Conservation (phyloP, 768 basidiomycete species). For the Auricularia cornea region DNA sequence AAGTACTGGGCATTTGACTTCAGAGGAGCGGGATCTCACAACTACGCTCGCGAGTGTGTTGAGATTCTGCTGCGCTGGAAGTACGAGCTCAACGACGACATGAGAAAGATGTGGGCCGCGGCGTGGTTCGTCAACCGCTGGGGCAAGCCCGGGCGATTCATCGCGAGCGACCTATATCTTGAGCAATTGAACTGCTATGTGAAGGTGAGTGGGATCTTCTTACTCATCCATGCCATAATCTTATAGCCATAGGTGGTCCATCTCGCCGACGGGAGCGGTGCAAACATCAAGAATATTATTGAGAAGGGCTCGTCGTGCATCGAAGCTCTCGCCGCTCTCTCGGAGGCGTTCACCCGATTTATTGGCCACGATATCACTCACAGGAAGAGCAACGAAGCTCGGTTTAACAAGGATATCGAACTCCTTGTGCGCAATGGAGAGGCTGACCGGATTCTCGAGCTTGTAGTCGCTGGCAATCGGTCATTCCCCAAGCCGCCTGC, state of each 20-base stretch:
- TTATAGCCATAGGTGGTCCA: constrained; percentile 14
- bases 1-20: constrained; percentile 21
- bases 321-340: constrained; percentile 18
- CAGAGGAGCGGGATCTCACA: constrained; percentile 24
- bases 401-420: constrained; percentile 16
- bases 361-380: neutral
- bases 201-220: constrained; percentile 13
- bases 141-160: constrained; percentile 18
- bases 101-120: constrained; percentile 14
- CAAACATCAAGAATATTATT: constrained; percentile 19
- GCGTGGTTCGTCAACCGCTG: constrained; percentile 24
- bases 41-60: constrained; percentile 24
- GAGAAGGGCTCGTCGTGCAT: constrained; percentile 23
- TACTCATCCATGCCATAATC: neutral
- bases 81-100: constrained; percentile 12
- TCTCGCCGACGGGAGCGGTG: constrained; percentile 20
- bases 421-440: too few species aligned
- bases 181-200: constrained; percentile 24
- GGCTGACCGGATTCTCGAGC: too few species aligned
- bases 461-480: too few species aligned
- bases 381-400: constrained; percentile 15
- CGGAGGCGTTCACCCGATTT: neutral
- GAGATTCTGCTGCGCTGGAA: constrained; percentile 14
- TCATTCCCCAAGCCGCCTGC: too few species aligned
- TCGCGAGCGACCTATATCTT: constrained; percentile 23